A percentile compares a stretch with the other conserved stretches of the same genome.
These are phyloP conservation scores for Jaltomata sinuosa DNA, from an alignment of 257 asterid genomes.

Conservation along the genomic window DNA sequence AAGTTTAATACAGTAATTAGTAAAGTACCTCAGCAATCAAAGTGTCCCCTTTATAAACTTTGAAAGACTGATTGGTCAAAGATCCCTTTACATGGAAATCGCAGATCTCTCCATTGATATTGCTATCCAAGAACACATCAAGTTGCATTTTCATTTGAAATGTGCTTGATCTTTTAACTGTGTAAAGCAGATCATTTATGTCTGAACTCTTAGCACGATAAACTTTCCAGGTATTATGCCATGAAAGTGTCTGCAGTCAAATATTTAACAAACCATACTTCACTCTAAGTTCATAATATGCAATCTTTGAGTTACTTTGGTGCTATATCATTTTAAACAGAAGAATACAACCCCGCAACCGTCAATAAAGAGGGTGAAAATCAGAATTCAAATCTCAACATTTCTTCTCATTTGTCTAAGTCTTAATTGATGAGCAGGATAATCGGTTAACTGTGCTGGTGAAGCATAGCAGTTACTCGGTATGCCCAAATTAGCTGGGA, in stretches of 20 bases:
- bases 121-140: slow-evolving; percentile 32
- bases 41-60: slow-evolving; percentile 30
- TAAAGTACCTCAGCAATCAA: slow-evolving; percentile 35
- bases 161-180: slow-evolving; percentile 17
- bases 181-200: slow-evolving; percentile 21
- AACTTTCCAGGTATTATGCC: slow-evolving; percentile 32
- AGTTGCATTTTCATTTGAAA: slow-evolving; percentile 31
- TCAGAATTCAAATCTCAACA: background rate
- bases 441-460: background rate
- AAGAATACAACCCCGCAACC: background rate
- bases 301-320: background rate
- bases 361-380: background rate
- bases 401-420: background rate
- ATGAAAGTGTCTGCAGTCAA: slow-evolving; percentile 12
- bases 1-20: background rate
- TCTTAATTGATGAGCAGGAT: background rate
- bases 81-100: slow-evolving; percentile 37
- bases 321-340: background rate
- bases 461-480: background rate
- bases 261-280: background rate
- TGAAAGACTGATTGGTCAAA: slow-evolving; percentile 30
- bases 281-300: background rate
- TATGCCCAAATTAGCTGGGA: background rate
- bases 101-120: slow-evolving; percentile 11
- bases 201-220: slow-evolving; percentile 22